Percentiles rank a stretch among this genome's conserved stretches.
Conservation (phyloP, 768 basidiomycete genomes). For the Mycena kentingensis region DNA sequence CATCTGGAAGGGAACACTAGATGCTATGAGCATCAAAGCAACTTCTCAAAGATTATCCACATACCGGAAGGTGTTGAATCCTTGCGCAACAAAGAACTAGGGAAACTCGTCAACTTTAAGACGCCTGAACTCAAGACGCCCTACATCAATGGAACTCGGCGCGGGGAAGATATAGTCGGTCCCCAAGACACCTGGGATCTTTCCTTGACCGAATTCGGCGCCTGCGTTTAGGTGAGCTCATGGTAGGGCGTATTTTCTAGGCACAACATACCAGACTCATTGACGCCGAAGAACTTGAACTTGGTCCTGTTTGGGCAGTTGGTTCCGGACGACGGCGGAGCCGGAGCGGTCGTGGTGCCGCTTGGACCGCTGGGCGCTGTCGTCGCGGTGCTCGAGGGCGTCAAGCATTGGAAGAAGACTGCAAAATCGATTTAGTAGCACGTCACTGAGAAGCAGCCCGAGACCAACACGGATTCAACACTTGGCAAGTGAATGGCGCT, state of each 20-base stretch:
- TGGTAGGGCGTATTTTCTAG: slow-evolving; percentile 37
- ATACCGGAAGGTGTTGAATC: slow-evolving; percentile 61
- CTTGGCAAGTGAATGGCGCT: slow-evolving; percentile 44
- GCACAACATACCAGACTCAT: neutral
- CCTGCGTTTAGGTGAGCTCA: slow-evolving; percentile 57
- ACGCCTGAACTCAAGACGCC: neutral
- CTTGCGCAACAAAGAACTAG: slow-evolving; percentile 55
- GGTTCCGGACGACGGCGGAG: slow-evolving; percentile 24
- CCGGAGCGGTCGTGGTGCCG: slow-evolving; percentile 30
- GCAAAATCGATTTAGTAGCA: neutral
- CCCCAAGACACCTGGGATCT: slow-evolving; percentile 47
- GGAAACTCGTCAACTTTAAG: neutral
- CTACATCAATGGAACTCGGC: slow-evolving; percentile 37
- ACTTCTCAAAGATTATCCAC: neutral
- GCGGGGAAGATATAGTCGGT: slow-evolving; percentile 33
- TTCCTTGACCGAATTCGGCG: slow-evolving; percentile 57
- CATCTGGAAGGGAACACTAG: slow-evolving; percentile 53
- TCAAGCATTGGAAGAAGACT: slow-evolving; percentile 53
- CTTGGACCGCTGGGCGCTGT: slow-evolving; percentile 30
- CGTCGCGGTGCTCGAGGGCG: slow-evolving; percentile 22
- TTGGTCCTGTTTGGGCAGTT: slow-evolving; percentile 44
- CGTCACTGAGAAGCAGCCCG: neutral
- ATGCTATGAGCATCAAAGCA: neutral
- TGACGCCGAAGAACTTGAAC: slow-evolving; percentile 40
- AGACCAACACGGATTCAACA: slow-evolving; percentile 43